Base-by-base conservation (phyloP, 345 rosid species). In the Bruguiera parviflora region DNA sequence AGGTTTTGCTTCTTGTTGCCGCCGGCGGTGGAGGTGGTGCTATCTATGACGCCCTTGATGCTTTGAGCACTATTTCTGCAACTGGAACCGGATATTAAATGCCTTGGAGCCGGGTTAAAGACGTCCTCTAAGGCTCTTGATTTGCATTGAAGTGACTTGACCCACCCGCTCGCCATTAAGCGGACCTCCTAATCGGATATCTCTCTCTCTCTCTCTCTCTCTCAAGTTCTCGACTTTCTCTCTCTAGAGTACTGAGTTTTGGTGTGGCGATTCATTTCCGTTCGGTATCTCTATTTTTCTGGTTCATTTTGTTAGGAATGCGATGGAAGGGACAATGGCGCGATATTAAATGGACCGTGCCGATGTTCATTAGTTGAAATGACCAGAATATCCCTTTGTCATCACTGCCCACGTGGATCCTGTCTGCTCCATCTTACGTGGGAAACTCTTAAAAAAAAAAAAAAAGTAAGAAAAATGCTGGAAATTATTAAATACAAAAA, bases 71-170 rank as follows among this genome's bases (percentile, higher is more conserved):
- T 76, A 35, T 75, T 85, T 28, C 89, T 80, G 78, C 99, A 95
- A 65, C 96, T 87, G 64, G 90, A 76, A 68, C 86, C 78, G 68
- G 91, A 75, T 21, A 86, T 61, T 18, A 80, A 73, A 76, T 65
- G 77, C 58, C 80, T 85, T 1, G 88, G 83, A 35, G 27, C 73
- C 5, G 96, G 89, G 58, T 70, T 84, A 75, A 80, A 77, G 71
- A 92, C 98, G 80, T 95, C 99, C 5, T 95, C 97, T 61, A 80
- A 85, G 31, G 99, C 98, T 73, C 91, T 86, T 0, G 99, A 92
- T 73, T 87, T 95, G 86, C 99, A 95, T 57, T 92, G 98, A 56
- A 90, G 66, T 2, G 97, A 92, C 72, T 92, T 95, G 61, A 95
- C 87, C 99, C 99, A 95, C 63, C 88, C 82, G 60, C 81, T 73